These are phyloP conservation scores for Bauhinia variegata DNA, from an alignment of 306 rosid species.

Conservation along the genomic window DNA sequence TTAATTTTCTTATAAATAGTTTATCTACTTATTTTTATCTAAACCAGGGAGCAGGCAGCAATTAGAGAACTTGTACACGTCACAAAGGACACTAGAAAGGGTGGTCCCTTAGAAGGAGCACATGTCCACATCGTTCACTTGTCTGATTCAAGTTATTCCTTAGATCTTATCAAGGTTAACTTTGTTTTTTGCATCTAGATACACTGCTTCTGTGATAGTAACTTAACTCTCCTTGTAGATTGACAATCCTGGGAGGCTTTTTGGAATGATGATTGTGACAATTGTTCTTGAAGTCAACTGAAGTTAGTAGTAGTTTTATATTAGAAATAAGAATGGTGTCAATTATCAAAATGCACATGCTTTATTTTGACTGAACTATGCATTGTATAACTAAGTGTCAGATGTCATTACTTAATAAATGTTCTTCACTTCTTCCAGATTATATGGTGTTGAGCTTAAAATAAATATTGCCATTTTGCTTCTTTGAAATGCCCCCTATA, in stretches of 20 bases:
- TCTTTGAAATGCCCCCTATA: no score
- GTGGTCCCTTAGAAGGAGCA: conserved; percentile 88
- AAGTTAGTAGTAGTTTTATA: background rate
- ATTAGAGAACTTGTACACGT: conserved; percentile 71
- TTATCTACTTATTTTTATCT: conserved; percentile 19
- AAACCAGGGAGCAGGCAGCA: conserved; percentile 91
- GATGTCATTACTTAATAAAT: no score
- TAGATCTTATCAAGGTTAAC: conserved; percentile 80
- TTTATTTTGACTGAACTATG: background rate
- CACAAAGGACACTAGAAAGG: conserved; percentile 69
- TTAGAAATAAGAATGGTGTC: background rate
- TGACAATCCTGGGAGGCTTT: background rate
- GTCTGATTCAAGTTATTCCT: conserved; percentile 83
- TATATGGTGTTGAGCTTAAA: no score
- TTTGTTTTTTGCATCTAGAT: conserved; percentile 21
- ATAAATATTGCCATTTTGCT: no score
- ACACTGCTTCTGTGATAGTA: background rate
- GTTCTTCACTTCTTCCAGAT: no score
- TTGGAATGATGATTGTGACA: background rate
- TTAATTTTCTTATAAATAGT: conserved; percentile 13
- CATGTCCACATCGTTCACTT: conserved; percentile 93
- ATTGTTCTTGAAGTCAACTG: background rate
- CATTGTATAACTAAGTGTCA: background rate
- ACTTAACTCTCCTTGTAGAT: background rate
- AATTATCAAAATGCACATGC: background rate